Evolutionary conservation across 768 basidiomycete genomes (phyloP), one percentile per base, ranked within the genome.

Genomic region (Agaricus subrufescens): DNA sequence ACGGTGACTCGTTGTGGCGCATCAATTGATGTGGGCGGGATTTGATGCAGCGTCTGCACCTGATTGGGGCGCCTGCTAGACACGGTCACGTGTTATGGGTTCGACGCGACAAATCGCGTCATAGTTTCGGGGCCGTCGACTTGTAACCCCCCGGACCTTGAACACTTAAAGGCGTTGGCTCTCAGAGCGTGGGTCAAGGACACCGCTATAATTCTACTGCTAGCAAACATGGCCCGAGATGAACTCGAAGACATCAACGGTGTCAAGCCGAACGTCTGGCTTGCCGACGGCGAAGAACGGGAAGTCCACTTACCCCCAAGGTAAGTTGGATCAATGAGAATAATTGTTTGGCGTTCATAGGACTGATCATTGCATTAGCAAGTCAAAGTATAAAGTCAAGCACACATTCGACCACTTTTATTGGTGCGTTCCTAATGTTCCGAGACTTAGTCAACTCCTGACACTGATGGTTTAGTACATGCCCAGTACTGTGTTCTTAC

Each of bases 241-340:
- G 80, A 77, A 61, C 75, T 82, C 19, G 73, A 72, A 49, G 74
- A 75, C 63, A 81, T 83, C 50, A 71, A 76, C 59, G 80, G 81
- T 10, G 65, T 80, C 53, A 77, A 77, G 62, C 82, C 81, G 37
- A 78, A 76, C 31, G 72, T 78, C 10, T 54, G 68, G 53, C 60
- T 83, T 4, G 64, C 60, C 26, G 80, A 81, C 52, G 81, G 81
- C 5, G 77, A 79, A 40, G 76, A 79, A 57, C 67, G 67, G 19
- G 77, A 78, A 57, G 75, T 78, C 14, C 73, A 67, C 46, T 80
- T 78, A 0, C 64, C 66, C 54, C 66, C 73, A 5, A 73, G 74
- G 74, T 73, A 34, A 34, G 11, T 34, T 11, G 34, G 56, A 34
- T 40, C 63, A 50, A 14, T 46, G 8, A 15, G 14, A 15, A 12